These are phyloP conservation scores for Phytopythium sindhum DNA, from an alignment of 352 stramenopile genomes.

Conservation along the genomic window DNA sequence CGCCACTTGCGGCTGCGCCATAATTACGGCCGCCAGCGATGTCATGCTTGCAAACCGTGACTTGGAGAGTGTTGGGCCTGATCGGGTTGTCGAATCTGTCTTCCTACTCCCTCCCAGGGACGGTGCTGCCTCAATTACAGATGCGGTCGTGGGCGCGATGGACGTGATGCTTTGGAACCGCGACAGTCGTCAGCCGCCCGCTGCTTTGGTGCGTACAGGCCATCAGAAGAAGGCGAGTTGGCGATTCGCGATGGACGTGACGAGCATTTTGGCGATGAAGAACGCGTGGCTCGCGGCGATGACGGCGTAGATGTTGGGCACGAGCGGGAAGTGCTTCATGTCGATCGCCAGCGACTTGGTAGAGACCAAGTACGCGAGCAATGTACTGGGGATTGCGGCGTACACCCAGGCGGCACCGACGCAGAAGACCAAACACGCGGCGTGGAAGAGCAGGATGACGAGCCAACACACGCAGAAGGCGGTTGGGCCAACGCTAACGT, in stretches of 20 bases:
- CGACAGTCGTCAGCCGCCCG: not conserved
- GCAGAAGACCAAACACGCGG: slow-evolving; percentile 13
- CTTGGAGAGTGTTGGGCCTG: not conserved
- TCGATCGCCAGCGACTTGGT: slow-evolving; percentile 26
- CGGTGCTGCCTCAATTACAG: not conserved
- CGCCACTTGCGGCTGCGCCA: not conserved
- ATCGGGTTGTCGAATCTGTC: not conserved
- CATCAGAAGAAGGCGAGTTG: slow-evolving; percentile 8
- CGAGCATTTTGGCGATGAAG: slow-evolving; percentile 18
- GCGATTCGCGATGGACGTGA: not conserved
- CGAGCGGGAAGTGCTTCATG: slow-evolving; percentile 10
- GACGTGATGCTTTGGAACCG: slow-evolving; percentile 8
- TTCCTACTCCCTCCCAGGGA: too few species aligned
- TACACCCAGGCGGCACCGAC: slow-evolving; percentile 17
- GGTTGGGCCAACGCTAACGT: not conserved
- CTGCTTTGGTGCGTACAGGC: not conserved
- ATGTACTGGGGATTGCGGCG: slow-evolving; percentile 9
- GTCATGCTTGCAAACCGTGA: not conserved
- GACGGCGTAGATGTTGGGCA: slow-evolving; percentile 19
- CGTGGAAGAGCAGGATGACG: slow-evolving; percentile 15
- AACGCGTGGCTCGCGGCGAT: slow-evolving; percentile 20
- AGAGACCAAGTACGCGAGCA: slow-evolving; percentile 17
- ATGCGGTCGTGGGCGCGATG: not conserved
- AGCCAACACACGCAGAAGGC: slow-evolving; percentile 17
- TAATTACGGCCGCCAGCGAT: not conserved